phyloP scores from a whole-genome alignment of 352 stramenopile species.

The Pythium insidiosum region DNA sequence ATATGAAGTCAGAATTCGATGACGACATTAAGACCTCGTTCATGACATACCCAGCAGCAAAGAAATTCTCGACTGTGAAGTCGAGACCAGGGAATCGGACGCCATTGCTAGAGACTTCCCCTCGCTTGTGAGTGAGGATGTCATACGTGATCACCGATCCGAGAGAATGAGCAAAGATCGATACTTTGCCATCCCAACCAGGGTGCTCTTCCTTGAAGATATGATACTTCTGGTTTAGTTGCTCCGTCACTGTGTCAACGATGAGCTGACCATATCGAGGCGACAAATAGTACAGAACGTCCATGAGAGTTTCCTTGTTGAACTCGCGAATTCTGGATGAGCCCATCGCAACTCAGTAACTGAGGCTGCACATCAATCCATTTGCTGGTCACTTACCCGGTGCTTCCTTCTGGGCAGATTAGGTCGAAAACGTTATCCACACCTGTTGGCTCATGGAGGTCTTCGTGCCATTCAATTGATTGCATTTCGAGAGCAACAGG shows the following conservation, averaged over 20 bases:
- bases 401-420: constrained; percentile 69
- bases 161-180: constrained; percentile 87
- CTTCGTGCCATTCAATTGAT: constrained; percentile 88
- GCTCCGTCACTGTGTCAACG: constrained; percentile 83
- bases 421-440: constrained; percentile 81
- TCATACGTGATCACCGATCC: constrained; percentile 91
- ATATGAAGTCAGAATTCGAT: too few relatives aligned
- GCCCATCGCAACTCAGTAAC: too few relatives aligned
- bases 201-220: constrained; percentile 87
- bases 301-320: constrained; percentile 92
- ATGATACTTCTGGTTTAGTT: constrained; percentile 87
- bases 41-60: constrained; percentile 67
- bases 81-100: constrained; percentile 72
- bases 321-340: constrained; percentile 82
- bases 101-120: constrained; percentile 50
- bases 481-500: constrained; percentile 81
- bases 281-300: constrained; percentile 91
- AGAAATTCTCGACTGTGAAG: constrained; percentile 86
- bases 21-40: too few relatives aligned
- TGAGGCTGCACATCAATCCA: too few relatives aligned
- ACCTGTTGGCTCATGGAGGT: constrained; percentile 78
- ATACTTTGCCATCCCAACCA: constrained; percentile 81
- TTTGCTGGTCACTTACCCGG: constrained; percentile 60
- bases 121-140: constrained; percentile 75
- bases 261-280: constrained; percentile 88